Conservation (phyloP, 768 basidiomycete species). For the Termitomyces sp. region DNA sequence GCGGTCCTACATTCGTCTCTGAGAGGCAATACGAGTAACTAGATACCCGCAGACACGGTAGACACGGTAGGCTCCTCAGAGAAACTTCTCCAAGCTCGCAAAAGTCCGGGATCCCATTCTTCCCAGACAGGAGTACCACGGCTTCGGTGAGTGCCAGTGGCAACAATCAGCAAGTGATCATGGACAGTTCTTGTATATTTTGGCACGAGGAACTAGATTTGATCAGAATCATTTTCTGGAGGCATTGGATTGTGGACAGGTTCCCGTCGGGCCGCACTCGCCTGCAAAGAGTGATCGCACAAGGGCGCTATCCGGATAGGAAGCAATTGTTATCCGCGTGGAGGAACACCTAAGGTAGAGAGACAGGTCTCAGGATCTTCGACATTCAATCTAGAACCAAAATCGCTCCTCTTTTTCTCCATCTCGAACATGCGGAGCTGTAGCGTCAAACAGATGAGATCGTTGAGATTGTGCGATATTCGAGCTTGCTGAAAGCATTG, state of each 20-base stretch:
- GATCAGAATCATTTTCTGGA: constrained; percentile 11
- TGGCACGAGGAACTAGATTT: constrained; percentile 3
- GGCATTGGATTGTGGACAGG: not conserved
- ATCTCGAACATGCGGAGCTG: not conserved
- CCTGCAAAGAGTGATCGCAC: not conserved
- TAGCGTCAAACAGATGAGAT: not conserved
- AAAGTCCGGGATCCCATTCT: constrained; percentile 10
- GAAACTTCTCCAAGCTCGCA: constrained; percentile 8
- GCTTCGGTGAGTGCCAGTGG: constrained; percentile 4
- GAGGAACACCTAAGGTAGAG: not conserved
- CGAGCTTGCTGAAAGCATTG: not conserved
- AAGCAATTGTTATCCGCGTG: not conserved
- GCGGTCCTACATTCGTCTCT: constrained; percentile 5
- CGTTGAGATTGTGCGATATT: not conserved
- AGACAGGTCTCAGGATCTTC: not conserved
- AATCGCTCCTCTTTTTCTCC: not conserved
- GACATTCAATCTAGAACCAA: not conserved
- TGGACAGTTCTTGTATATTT: constrained; percentile 1
- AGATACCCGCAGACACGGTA: not conserved
- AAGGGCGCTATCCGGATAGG: not conserved
- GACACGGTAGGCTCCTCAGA: constrained; percentile 1
- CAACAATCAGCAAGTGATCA: not conserved
- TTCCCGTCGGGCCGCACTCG: constrained; percentile 7
- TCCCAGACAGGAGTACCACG: constrained; percentile 3
- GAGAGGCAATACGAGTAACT: not conserved